phyloP scores from a whole-genome alignment of 768 basidiomycete genomes.

The Galerina sulciceps region DNA sequence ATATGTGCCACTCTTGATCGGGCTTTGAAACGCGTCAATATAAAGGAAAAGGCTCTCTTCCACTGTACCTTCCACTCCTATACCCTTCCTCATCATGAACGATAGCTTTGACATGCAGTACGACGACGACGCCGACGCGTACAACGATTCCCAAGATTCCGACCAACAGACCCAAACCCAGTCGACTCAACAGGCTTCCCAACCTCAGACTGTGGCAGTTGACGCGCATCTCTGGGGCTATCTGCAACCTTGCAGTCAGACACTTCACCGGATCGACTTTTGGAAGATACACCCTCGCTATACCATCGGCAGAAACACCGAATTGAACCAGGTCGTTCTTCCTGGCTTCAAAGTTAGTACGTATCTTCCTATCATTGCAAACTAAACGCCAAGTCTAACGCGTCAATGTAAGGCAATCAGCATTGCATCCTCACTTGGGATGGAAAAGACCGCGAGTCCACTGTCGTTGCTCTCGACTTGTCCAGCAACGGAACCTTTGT shows the following conservation, averaged over 20 bases:
- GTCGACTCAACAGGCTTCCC: constrained; percentile 48
- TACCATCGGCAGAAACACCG: constrained; percentile 57
- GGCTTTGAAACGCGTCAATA: constrained; percentile 36
- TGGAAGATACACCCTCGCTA: constrained; percentile 54
- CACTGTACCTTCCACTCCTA: constrained; percentile 6
- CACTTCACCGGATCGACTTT: constrained; percentile 63
- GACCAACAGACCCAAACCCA: constrained; percentile 44
- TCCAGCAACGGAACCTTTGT: constrained; percentile 81
- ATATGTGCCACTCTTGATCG: constrained; percentile 20
- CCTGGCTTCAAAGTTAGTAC: constrained; percentile 78
- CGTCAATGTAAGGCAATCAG: constrained; percentile 46
- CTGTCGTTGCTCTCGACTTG: constrained; percentile 54
- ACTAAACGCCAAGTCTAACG: neutral
- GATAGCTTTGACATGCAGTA: constrained; percentile 26
- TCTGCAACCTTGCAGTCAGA: constrained; percentile 63
- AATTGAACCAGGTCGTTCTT: constrained; percentile 57
- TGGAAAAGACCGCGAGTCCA: constrained; percentile 46
- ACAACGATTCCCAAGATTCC: constrained; percentile 31
- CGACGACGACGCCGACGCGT: constrained; percentile 28
- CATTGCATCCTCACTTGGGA: constrained; percentile 69
- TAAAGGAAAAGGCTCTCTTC: constrained; percentile 30
- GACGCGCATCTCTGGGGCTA: constrained; percentile 69
- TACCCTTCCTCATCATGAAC: constrained; percentile 19
- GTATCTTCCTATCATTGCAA: constrained; percentile 26
- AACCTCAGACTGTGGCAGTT: constrained; percentile 28